These are phyloP conservation scores for Conticribra weissflogii DNA, from an alignment of 108 stramenopile genomes.

Conservation along the genomic window DNA sequence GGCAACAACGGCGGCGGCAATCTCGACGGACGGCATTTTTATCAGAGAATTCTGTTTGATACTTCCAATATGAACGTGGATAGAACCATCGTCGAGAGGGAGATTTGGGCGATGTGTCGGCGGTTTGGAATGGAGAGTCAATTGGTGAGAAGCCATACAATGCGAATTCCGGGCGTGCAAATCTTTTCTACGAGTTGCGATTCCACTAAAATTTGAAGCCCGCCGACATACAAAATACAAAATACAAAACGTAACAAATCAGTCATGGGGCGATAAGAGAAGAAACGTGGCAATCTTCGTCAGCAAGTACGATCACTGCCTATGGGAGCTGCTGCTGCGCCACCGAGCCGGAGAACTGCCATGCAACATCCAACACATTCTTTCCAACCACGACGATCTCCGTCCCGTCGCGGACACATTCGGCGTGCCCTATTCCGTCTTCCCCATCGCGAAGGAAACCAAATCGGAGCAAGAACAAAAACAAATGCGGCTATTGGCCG, in stretches of 20 bases:
- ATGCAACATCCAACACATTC: constrained; percentile 66
- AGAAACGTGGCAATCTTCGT: constrained; percentile 56
- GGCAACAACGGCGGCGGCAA: constrained; percentile 27
- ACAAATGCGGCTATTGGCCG: constrained; percentile 66
- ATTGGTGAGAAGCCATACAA: no score
- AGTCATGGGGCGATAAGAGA: constrained; percentile 44
- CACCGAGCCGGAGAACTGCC: constrained; percentile 78
- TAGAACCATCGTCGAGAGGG: constrained; percentile 24
- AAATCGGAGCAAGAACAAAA: constrained; percentile 69
- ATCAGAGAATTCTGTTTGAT: constrained; percentile 74
- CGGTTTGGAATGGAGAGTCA: constrained; percentile 44
- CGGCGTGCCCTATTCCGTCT: constrained; percentile 68
- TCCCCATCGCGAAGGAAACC: constrained; percentile 66
- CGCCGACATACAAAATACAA: no score
- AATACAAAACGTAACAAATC: no score
- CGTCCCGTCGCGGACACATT: constrained; percentile 81
- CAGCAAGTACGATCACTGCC: constrained; percentile 83
- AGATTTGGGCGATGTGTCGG: constrained; percentile 29
- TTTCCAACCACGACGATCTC: constrained; percentile 79
- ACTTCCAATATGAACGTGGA: constrained; percentile 17
- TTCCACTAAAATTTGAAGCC: no score
- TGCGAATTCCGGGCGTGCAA: no score
- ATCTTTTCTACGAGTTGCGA: no score
- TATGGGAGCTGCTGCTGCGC: constrained; percentile 85
- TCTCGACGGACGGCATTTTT: constrained; percentile 75